phyloP scores from a whole-genome alignment of 1,284 basidiomycete species.

The Ustilago hordei region DNA sequence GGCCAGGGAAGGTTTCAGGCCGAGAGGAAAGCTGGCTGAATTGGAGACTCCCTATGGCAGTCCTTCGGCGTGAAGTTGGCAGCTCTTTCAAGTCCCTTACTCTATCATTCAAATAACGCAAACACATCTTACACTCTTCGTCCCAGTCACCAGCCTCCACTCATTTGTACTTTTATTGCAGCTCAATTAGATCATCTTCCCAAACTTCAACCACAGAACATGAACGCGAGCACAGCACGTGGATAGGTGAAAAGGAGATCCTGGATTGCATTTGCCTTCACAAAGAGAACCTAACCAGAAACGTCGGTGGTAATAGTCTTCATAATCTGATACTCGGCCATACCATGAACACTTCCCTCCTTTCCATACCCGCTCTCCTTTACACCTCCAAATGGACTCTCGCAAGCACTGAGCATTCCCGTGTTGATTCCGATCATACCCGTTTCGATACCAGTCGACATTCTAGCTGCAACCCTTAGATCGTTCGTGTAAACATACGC shows the following conservation, averaged over 20 bases:
- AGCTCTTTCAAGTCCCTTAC: background rate
- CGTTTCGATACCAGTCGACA: slow-evolving; percentile 44
- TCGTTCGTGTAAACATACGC: slow-evolving; percentile 55
- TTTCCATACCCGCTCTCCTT: slow-evolving; percentile 46
- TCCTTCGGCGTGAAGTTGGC: slow-evolving; percentile 16
- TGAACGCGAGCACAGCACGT: background rate
- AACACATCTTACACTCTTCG: background rate
- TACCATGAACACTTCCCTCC: slow-evolving; percentile 33
- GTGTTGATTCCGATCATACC: slow-evolving; percentile 60
- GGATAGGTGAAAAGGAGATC: background rate
- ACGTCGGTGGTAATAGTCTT: slow-evolving; percentile 45
- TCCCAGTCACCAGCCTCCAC: background rate
- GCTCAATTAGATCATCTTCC: background rate
- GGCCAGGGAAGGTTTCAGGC: slow-evolving; percentile 43
- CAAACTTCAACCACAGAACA: too few species aligned
- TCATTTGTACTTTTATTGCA: slow-evolving; percentile 32
- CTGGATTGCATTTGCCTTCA: background rate
- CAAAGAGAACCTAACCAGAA: background rate
- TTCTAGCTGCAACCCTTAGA: slow-evolving; percentile 32
- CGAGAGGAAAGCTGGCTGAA: slow-evolving; percentile 47
- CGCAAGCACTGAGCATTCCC: slow-evolving; percentile 48
- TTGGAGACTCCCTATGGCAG: slow-evolving; percentile 43
- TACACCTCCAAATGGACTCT: slow-evolving; percentile 44
- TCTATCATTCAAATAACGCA: background rate
- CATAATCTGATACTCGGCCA: slow-evolving; percentile 42